Percentiles rank a stretch among this genome's conserved stretches.
Conservation (phyloP, 257 asterid species). For the Primulina eburnea region DNA sequence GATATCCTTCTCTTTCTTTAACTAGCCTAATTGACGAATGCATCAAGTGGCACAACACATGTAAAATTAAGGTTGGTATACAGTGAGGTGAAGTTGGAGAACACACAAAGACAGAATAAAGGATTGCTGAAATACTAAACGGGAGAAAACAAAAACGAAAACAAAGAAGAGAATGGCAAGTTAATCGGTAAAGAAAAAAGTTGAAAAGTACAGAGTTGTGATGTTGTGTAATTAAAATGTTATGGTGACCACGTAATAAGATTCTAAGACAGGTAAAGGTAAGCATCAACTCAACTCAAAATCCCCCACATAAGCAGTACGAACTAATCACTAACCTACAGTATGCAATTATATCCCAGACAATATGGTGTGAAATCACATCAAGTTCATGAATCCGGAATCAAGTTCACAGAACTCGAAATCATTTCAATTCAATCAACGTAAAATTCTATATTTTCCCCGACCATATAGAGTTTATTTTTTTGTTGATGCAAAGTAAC, state of each 20-base stretch:
- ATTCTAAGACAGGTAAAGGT: not conserved
- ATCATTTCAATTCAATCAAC: not conserved
- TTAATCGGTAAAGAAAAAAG: not conserved
- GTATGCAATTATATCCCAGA: not conserved
- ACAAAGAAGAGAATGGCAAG: not conserved
- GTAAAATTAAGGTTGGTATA: not conserved
- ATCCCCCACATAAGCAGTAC: not conserved
- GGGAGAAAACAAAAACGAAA: not conserved
- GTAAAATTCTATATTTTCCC: not conserved
- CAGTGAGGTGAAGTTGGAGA: not conserved
- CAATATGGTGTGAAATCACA: not conserved
- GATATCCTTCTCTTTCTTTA: not conserved
- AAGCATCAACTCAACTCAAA: not conserved
- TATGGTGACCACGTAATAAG: not conserved
- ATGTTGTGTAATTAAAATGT: not conserved
- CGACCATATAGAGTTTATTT: not conserved
- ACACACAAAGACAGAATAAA: not conserved
- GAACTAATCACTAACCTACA: not conserved
- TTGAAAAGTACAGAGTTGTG: not conserved
- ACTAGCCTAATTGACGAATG: constrained; percentile 7
- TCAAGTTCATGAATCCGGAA: not conserved
- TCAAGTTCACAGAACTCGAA: no score
- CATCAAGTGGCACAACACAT: not conserved
- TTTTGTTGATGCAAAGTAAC: not conserved
- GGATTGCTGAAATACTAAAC: no score